Conservation (phyloP, 75 land plant genomes). For the Pseudotsuga menziesii region DNA sequence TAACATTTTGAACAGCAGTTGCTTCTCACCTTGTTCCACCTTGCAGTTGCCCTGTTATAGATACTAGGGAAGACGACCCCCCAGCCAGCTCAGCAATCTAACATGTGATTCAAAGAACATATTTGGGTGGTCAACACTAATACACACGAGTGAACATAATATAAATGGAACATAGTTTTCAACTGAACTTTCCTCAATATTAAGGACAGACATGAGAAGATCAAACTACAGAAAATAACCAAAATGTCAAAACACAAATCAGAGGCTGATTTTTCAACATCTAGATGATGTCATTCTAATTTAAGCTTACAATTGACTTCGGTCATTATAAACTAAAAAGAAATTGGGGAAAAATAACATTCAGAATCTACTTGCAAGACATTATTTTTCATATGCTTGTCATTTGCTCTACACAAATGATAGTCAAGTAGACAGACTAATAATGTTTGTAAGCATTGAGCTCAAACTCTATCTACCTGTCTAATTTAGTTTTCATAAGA, state of each 20-base stretch:
- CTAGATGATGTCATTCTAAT: neutral
- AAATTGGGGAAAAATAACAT: neutral
- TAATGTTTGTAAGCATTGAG: neutral
- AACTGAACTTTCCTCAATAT: neutral
- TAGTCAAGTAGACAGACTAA: neutral
- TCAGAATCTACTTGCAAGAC: too few relatives aligned
- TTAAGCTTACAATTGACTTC: neutral
- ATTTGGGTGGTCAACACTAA: neutral
- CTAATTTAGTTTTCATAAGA: neutral
- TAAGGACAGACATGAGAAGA: neutral
- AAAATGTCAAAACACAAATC: neutral
- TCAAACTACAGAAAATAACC: neutral
- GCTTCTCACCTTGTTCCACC: constrained; percentile 11
- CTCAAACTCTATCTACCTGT: neutral
- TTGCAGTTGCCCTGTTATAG: constrained; percentile 7
- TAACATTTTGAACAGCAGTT: neutral
- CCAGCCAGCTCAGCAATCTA: constrained; percentile 12
- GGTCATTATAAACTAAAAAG: neutral
- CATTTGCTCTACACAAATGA: neutral
- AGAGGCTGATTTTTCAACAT: neutral
- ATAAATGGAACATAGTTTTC: neutral
- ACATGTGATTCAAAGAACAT: neutral
- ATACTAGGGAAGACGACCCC: constrained; percentile 8
- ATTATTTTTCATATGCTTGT: neutral
- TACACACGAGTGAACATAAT: neutral